A percentile compares a stretch with the other conserved stretches of the same genome.
These are phyloP conservation scores for Tetracladium setigerum DNA, from an alignment of 495 filamentous ascomycete genomes.

Conservation along the genomic window DNA sequence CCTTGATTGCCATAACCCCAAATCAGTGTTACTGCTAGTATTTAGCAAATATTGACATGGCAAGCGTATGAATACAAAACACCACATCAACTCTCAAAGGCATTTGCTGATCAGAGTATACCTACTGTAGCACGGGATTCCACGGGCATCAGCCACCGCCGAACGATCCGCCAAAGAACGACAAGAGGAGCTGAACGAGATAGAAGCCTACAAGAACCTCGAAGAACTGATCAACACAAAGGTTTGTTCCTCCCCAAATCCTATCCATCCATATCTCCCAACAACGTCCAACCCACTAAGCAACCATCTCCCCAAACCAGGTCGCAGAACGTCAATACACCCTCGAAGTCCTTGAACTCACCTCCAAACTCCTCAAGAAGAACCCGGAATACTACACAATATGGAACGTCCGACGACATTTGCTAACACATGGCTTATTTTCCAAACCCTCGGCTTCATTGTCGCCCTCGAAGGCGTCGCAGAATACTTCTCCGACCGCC, in stretches of 20 bases:
- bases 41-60: constrained; percentile 16
- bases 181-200: constrained; percentile 64
- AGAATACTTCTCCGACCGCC: constrained; percentile 43
- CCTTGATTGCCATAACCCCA: background rate
- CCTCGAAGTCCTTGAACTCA: constrained; percentile 60
- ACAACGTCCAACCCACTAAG: background rate
- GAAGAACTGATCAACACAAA: constrained; percentile 55
- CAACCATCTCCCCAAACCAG: constrained; percentile 22
- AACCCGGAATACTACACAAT: constrained; percentile 98
- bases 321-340: constrained; percentile 53
- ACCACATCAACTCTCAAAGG: background rate
- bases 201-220: constrained; percentile 67
- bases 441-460: constrained; percentile 41
- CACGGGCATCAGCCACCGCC: constrained; percentile 46
- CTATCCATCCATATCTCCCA: background rate
- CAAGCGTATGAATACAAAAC: constrained; percentile 20
- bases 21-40: background rate
- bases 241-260: constrained; percentile 28
- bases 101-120: constrained; percentile 16
- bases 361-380: constrained; percentile 67
- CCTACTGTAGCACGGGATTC: constrained; percentile 63
- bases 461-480: constrained; percentile 46
- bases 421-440: constrained; percentile 47
- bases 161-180: constrained; percentile 59
- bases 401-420: constrained; percentile 88